Evolutionary conservation across 345 rosid species (phyloP).

Genomic region (Melaleuca quinquenervia): DNA sequence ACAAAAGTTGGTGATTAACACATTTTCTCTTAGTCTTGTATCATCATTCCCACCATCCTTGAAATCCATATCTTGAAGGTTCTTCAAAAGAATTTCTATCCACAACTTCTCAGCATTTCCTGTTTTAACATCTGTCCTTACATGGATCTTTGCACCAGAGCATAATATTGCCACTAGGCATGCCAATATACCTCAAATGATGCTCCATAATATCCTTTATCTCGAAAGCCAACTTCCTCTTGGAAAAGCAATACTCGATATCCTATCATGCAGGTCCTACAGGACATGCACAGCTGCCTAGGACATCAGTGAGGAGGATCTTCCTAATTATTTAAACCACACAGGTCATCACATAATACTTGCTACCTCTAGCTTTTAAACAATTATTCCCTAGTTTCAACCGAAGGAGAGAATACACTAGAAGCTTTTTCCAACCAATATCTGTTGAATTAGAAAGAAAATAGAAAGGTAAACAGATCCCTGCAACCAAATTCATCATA

Average conservation of each 20-base stretch:
- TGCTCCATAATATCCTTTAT: neutral
- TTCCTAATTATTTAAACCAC: neutral
- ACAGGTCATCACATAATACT: neutral
- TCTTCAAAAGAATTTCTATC: neutral
- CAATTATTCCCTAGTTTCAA: neutral
- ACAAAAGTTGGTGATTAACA: neutral
- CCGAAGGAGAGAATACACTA: neutral
- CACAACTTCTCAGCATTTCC: neutral
- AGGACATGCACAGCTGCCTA: neutral
- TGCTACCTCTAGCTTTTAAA: neutral
- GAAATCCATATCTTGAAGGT: neutral
- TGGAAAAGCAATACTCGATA: neutral
- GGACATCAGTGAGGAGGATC: neutral
- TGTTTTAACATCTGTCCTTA: neutral
- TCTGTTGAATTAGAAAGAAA: neutral
- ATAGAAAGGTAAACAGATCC: neutral
- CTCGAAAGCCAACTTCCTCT: neutral
- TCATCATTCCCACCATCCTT: neutral
- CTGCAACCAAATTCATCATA: neutral
- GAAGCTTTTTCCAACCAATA: neutral
- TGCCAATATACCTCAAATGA: neutral
- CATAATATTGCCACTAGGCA: neutral
- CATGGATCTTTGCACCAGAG: neutral
- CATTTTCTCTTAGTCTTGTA: neutral
- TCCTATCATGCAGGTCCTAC: neutral